phyloP scores from a whole-genome alignment of 2,329 filamentous ascomycete genomes.

The Aspergillus brunneoviolaceus region DNA sequence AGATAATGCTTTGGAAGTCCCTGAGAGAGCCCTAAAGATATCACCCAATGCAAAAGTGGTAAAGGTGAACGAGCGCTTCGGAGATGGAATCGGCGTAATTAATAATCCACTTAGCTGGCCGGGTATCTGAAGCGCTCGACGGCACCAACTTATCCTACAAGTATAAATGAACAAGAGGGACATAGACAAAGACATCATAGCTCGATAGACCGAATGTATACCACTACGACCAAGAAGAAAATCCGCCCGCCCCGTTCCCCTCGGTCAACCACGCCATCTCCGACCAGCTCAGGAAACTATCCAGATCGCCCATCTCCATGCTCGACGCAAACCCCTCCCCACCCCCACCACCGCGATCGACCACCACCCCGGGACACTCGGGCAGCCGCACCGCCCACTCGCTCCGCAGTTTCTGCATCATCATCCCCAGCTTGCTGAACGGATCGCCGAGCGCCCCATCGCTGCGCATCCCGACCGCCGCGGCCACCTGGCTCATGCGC shows the following conservation, averaged over 20 bases:
- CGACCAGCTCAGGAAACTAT: background rate
- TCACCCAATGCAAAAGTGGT: too few relatives aligned
- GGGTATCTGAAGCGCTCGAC: too few relatives aligned
- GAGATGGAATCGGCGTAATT: too few relatives aligned
- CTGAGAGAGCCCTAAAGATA: too few relatives aligned
- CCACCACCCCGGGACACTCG: background rate
- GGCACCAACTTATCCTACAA: too few relatives aligned
- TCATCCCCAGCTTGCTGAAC: background rate
- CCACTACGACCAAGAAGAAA: background rate
- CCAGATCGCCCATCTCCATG: background rate
- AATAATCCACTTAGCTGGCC: too few relatives aligned
- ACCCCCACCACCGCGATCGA: background rate
- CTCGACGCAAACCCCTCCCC: background rate
- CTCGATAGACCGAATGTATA: too few relatives aligned
- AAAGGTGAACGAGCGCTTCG: too few relatives aligned
- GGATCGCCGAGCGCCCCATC: background rate
- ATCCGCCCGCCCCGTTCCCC: background rate
- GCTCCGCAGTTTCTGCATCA: background rate
- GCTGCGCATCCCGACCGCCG: constrained; percentile 7
- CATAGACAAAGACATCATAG: too few relatives aligned
- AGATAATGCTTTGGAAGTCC: too few relatives aligned
- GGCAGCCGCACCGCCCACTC: background rate
- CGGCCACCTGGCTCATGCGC: constrained; percentile 13
- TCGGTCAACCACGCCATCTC: background rate
- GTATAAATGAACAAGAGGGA: too few relatives aligned